Evolutionary conservation across 2,329 filamentous ascomycete species (phyloP).

Genomic region (Capronia americana): DNA sequence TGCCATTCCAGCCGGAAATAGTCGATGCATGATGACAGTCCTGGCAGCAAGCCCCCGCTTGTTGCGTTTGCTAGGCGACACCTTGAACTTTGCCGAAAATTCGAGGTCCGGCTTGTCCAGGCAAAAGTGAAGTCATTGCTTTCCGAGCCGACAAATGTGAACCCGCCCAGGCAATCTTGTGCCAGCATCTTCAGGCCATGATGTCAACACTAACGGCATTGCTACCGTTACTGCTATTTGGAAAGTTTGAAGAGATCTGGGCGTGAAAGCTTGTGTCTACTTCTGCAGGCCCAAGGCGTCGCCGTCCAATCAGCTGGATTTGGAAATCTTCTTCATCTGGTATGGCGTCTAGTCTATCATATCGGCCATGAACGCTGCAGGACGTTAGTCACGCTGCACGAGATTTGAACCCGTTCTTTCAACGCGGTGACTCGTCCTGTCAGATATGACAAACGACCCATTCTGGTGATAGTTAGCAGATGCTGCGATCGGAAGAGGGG

Average conservation of each 20-base stretch:
- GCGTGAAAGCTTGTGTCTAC: not conserved
- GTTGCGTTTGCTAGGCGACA: not conserved
- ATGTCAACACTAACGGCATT: not conserved
- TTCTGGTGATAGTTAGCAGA: not conserved
- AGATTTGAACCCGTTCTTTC: not conserved
- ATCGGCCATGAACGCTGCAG: not conserved
- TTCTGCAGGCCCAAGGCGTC: not conserved
- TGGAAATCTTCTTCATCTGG: conserved; percentile 1
- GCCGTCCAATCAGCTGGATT: not conserved
- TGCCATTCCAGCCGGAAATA: not conserved
- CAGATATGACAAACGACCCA: not conserved
- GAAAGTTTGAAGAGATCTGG: not conserved
- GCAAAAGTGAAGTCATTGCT: not conserved
- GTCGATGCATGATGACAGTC: not conserved
- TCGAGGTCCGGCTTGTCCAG: not conserved
- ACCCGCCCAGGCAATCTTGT: not conserved
- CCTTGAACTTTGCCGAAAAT: not conserved
- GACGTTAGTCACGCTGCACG: not conserved
- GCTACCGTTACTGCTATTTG: not conserved
- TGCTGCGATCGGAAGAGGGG: not conserved
- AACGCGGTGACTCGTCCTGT: not conserved
- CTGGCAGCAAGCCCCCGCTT: not conserved
- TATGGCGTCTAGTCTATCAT: not conserved
- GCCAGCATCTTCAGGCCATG: not conserved
- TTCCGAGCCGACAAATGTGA: not conserved